Conservation (phyloP, 257 asterid species). For the Penstemon davidsonii region DNA sequence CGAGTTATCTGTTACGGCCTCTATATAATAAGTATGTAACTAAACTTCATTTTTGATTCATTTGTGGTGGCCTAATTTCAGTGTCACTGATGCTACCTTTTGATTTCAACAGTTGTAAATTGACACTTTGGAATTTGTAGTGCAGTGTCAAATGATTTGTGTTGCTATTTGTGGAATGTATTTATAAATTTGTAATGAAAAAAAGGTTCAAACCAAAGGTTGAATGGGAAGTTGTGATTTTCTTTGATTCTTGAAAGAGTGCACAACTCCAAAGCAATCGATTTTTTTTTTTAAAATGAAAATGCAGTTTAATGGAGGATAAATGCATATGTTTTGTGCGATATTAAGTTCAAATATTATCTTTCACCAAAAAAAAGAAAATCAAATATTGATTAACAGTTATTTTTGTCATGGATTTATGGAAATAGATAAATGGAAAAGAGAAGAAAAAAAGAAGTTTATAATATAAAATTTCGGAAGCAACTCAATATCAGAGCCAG, state of each 20-base stretch:
- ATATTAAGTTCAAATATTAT: too few relatives aligned
- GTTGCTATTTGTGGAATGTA: neutral
- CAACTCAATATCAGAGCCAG: constrained; percentile 81
- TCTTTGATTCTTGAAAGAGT: neutral
- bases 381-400: neutral
- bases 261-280: neutral
- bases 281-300: neutral
- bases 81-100: constrained; percentile 22
- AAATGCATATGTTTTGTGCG: too few relatives aligned
- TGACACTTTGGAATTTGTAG: neutral
- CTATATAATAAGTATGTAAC: constrained; percentile 35
- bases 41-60: constrained; percentile 15
- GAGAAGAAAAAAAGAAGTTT: neutral
- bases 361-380: too few relatives aligned
- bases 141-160: neutral
- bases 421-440: neutral
- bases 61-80: constrained; percentile 39
- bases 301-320: neutral
- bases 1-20: constrained; percentile 52
- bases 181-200: neutral
- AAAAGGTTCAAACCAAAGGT: neutral
- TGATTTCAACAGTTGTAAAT: neutral
- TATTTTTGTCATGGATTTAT: neutral
- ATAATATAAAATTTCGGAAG: neutral
- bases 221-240: neutral